These are phyloP conservation scores for Eruca vesicaria DNA, from an alignment of 441 rosid genomes.

Conservation along the genomic window DNA sequence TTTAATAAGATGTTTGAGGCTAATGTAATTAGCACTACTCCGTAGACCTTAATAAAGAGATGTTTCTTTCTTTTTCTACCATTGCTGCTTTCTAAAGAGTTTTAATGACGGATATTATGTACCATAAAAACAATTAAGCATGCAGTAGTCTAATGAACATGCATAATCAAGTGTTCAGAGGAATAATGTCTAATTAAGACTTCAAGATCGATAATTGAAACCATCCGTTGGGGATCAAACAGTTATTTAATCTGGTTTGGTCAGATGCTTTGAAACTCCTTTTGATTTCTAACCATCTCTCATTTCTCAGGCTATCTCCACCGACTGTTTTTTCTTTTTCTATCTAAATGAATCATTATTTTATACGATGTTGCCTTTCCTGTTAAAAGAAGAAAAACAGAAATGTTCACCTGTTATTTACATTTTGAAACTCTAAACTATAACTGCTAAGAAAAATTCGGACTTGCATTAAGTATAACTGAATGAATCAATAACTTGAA, in stretches of 20 bases:
- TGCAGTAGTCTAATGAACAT: neutral
- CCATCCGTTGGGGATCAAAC: neutral
- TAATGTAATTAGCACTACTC: constrained; percentile 8
- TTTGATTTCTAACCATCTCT: neutral
- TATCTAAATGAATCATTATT: too few relatives aligned
- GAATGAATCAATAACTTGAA: neutral
- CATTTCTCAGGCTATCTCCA: neutral
- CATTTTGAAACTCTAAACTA: neutral
- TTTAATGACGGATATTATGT: neutral
- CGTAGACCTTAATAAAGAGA: constrained; percentile 2
- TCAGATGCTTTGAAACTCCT: neutral
- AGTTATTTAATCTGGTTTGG: neutral
- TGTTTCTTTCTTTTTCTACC: neutral
- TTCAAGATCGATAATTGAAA: neutral
- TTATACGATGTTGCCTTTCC: neutral
- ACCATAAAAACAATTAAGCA: neutral
- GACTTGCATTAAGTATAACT: neutral
- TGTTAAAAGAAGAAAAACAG: neutral
- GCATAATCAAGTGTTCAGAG: neutral
- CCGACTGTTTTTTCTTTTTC: too few relatives aligned
- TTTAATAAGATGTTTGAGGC: neutral
- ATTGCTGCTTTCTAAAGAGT: neutral
- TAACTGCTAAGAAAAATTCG: neutral
- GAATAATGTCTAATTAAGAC: neutral
- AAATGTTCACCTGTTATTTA: neutral